phyloP scores from a whole-genome alignment of 2,329 filamentous ascomycete genomes.

The Colletotrichum liriopes region DNA sequence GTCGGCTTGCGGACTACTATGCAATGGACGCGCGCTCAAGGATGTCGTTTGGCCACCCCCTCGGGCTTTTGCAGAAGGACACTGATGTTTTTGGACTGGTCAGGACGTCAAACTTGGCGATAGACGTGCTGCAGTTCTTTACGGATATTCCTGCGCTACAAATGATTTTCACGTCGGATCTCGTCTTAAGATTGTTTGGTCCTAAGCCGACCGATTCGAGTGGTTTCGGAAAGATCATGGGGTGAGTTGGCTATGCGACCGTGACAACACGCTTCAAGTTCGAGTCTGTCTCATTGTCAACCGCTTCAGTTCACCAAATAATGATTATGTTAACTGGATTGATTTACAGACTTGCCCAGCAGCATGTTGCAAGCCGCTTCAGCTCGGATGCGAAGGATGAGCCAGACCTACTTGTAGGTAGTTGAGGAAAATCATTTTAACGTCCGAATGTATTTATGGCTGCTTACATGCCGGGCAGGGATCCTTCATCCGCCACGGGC shows the following conservation, averaged over 20 bases:
- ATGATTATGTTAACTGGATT: background rate
- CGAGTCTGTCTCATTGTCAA: no score
- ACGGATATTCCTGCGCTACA: constrained; percentile 31
- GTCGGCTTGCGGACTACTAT: constrained; percentile 41
- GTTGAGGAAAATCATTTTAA: no score
- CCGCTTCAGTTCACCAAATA: background rate
- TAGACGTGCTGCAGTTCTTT: constrained; percentile 31
- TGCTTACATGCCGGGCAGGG: constrained; percentile 15
- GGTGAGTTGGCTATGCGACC: no score
- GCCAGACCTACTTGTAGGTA: constrained; percentile 32
- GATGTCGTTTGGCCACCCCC: constrained; percentile 21
- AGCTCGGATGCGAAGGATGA: constrained; percentile 19
- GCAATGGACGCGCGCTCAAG: constrained; percentile 37
- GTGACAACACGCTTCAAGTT: no score
- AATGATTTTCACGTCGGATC: constrained; percentile 16
- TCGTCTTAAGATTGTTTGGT: constrained; percentile 1
- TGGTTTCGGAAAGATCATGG: constrained; percentile 38
- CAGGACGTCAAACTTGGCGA: constrained; percentile 22
- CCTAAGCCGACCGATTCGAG: constrained; percentile 24
- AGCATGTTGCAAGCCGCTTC: constrained; percentile 21
- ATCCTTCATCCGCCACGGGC: constrained; percentile 25
- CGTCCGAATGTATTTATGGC: no score
- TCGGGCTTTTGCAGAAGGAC: constrained; percentile 23
- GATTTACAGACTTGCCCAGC: constrained; percentile 17
- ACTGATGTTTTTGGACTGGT: constrained; percentile 24